A percentile compares a stretch with the other conserved stretches of the same genome.
These are phyloP conservation scores for Clarireedia monteithiana DNA, from an alignment of 2,329 filamentous ascomycete genomes.

Conservation along the genomic window DNA sequence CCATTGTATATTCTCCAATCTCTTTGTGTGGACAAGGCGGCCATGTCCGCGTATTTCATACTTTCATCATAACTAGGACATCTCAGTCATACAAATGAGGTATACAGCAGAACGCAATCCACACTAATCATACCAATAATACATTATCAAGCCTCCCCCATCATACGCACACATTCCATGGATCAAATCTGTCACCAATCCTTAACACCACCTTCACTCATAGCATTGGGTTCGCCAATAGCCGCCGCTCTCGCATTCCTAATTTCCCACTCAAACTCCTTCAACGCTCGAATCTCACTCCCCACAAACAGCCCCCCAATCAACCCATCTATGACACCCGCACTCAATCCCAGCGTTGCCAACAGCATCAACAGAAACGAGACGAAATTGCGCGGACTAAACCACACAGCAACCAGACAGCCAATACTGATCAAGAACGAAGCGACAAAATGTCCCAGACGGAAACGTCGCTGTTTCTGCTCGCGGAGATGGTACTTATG, in stretches of 20 bases:
- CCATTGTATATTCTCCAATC: too few relatives aligned
- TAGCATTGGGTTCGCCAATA: constrained; percentile 20
- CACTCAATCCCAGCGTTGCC: constrained; percentile 67
- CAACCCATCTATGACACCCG: constrained; percentile 75
- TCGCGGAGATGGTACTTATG: constrained; percentile 64
- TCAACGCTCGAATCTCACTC: constrained; percentile 71
- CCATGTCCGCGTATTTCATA: too few relatives aligned
- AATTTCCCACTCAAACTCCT: constrained; percentile 93
- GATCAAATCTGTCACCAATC: constrained; percentile 22
- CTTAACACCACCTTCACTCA: constrained; percentile 22
- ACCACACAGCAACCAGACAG: constrained; percentile 81
- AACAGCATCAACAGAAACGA: constrained; percentile 74
- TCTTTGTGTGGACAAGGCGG: too few relatives aligned
- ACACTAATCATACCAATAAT: too few relatives aligned
- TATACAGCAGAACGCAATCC: too few relatives aligned
- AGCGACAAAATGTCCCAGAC: constrained; percentile 64
- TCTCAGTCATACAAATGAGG: too few relatives aligned
- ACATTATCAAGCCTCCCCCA: too few relatives aligned
- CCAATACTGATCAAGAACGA: constrained; percentile 61
- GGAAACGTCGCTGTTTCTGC: constrained; percentile 60
- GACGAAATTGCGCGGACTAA: constrained; percentile 67
- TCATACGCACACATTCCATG: too few relatives aligned
- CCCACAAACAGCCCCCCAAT: constrained; percentile 83
- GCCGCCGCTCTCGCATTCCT: constrained; percentile 48
- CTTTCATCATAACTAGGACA: too few relatives aligned